Evolutionary conservation across 208 protist genomes (phyloP), one percentile per base, ranked within the genome.

Genomic region (Leishmania mexicana): DNA sequence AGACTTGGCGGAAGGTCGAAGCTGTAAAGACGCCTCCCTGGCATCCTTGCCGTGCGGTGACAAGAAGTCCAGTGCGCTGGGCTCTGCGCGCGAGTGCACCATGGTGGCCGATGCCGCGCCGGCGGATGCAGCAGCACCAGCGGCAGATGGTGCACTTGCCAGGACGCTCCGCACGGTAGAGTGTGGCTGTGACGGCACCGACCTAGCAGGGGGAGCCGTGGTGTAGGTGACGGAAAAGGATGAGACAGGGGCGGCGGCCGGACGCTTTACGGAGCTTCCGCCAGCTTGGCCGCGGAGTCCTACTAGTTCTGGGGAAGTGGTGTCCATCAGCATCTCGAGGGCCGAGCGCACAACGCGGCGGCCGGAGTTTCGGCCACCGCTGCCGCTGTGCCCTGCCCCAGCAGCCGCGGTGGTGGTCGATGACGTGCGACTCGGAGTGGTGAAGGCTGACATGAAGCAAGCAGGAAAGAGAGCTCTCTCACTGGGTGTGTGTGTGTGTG

Each of bases 321-420:
- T 89, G 5, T 95, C 90, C 71, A 90, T 83, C 54, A 96, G 78
- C 53, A 86, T 67, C 83, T 96, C 93, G 17, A 96, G 84, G 0
- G 93, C 93, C 15, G 93, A 96, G 40, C 91, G 93, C n/a, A 94
- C 87, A 17, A 95, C 90, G 21, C 91, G 90, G 28, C 86, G 84
- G 38, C 85, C 77, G 62, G 82, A 89, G 73, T 82, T 89, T 38
- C 72, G 78, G 19, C 84, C 83, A 38, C 76, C 72, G 68, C 73
- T 78, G 54, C 60, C 42, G n/a, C 40, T 65, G 70, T 76, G 73
- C 73, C 73, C 17, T 74, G 31, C 38, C 10, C 54, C 70, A 7
- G 57, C 31, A 5, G 73, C 67, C 10, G 62, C 5, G 21, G 72
- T 4, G 21, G 77, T 54, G 65, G 53, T 72, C 35, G 51, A 79